These are phyloP conservation scores for Carallia pectinifolia DNA, from an alignment of 345 rosid species.

Conservation along the genomic window DNA sequence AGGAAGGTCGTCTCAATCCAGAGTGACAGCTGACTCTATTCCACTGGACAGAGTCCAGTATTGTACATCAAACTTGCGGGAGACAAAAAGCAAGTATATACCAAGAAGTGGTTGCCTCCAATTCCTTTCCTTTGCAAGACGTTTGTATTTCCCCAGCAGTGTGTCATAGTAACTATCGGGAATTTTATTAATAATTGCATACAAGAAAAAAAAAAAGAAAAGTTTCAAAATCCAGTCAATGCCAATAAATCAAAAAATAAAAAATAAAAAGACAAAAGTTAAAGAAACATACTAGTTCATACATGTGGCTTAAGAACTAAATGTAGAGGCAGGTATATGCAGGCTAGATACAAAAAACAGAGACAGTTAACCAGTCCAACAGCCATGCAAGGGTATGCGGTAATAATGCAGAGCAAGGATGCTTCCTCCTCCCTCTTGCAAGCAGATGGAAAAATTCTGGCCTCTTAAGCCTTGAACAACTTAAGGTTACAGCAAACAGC, in stretches of 20 bases:
- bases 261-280: neutral
- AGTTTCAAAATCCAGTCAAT: slow-evolving; percentile 5
- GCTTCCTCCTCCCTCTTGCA: neutral
- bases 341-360: neutral
- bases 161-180: slow-evolving; percentile 71
- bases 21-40: neutral
- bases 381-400: neutral
- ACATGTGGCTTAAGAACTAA: no score
- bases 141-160: slow-evolving; percentile 67
- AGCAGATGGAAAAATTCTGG: neutral
- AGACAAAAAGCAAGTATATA: slow-evolving; percentile 22
- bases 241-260: neutral
- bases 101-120: slow-evolving; percentile 81
- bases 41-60: neutral
- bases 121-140: slow-evolving; percentile 62
- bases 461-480: neutral
- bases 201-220: slow-evolving; percentile 14
- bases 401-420: neutral
- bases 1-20: neutral
- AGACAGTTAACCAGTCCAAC: neutral
- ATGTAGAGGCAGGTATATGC: neutral
- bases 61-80: neutral
- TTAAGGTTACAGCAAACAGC: no score
- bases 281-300: no score
- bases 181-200: slow-evolving; percentile 16